Conservation (phyloP, 2,329 filamentous ascomycete species). For the Diaporthe nobilis region DNA sequence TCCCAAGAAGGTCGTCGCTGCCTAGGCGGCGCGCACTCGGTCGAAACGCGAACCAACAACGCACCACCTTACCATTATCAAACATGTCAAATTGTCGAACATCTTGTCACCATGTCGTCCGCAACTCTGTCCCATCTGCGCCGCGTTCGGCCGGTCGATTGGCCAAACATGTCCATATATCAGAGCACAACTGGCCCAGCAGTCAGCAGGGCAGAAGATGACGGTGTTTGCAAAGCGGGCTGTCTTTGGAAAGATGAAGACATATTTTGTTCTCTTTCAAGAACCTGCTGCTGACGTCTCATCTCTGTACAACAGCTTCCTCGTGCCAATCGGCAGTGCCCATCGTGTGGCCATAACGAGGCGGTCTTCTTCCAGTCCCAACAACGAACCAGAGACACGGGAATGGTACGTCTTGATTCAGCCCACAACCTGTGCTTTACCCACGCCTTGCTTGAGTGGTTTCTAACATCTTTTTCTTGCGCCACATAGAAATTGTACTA, state of each 20-base stretch:
- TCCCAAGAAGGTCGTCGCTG: slow-evolving; percentile 11
- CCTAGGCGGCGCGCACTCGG: neutral
- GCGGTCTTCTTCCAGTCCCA: slow-evolving; percentile 99
- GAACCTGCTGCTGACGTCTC: slow-evolving; percentile 58
- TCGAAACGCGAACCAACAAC: neutral
- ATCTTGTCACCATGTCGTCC: neutral
- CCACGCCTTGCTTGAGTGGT: neutral
- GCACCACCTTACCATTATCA: neutral
- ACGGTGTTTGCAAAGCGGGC: slow-evolving; percentile 35
- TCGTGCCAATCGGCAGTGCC: slow-evolving; percentile 87
- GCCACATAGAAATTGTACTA: slow-evolving; percentile 85
- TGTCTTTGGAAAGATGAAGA: slow-evolving; percentile 37
- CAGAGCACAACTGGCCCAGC: slow-evolving; percentile 38
- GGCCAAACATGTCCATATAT: slow-evolving; percentile 3
- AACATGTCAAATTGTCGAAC: neutral
- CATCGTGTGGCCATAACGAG: slow-evolving; percentile 86
- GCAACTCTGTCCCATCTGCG: neutral
- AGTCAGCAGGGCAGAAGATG: slow-evolving; percentile 23
- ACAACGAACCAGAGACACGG: slow-evolving; percentile 95
- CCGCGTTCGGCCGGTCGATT: neutral
- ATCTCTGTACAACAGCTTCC: slow-evolving; percentile 79
- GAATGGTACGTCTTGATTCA: slow-evolving; percentile 82
- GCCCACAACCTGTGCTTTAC: neutral
- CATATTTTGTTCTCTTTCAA: slow-evolving; percentile 46
- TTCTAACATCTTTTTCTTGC: neutral